Conservation (phyloP, 2,329 filamentous ascomycete genomes). For the Sphaerulina vaccinii region DNA sequence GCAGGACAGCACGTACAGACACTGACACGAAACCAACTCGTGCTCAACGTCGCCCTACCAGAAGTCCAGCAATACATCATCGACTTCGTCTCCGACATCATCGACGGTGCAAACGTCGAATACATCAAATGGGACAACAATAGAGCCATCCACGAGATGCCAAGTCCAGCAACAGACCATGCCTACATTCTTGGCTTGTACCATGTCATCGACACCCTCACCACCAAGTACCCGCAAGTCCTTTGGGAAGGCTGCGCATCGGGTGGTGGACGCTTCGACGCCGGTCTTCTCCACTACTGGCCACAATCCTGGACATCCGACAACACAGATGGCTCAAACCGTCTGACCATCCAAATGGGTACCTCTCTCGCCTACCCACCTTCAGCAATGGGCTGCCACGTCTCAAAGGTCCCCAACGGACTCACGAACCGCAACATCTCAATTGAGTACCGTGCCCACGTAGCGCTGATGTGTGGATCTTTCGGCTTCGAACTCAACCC, state of each 20-base stretch:
- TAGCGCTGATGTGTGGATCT: conserved; percentile 67
- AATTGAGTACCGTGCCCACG: conserved; percentile 61
- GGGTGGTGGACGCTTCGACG: conserved; percentile 64
- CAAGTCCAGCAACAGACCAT: conserved; percentile 55
- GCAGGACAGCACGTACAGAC: conserved; percentile 58
- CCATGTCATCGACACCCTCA: conserved; percentile 60
- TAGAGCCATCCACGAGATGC: conserved; percentile 60
- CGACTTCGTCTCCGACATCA: conserved; percentile 52
- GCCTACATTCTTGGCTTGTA: conserved; percentile 65
- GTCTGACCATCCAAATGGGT: conserved; percentile 63
- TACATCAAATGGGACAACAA: conserved; percentile 72
- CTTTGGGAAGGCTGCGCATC: conserved; percentile 67
- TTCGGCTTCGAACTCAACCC: conserved; percentile 66
- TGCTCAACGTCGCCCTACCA: conserved; percentile 59
- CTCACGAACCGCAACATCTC: conserved; percentile 57
- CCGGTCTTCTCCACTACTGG: conserved; percentile 64
- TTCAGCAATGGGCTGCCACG: conserved; percentile 64
- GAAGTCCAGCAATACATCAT: conserved; percentile 66
- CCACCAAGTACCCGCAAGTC: conserved; percentile 59
- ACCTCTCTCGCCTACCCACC: conserved; percentile 63
- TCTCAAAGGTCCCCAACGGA: conserved; percentile 61
- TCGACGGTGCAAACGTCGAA: conserved; percentile 54
- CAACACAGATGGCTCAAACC: conserved; percentile 62
- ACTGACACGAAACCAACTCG: conserved; percentile 57
- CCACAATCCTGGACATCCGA: conserved; percentile 66